A percentile compares a stretch with the other conserved stretches of the same genome.
Conservation (phyloP, 169 alveolate species). For the Neospora caninum region DNA sequence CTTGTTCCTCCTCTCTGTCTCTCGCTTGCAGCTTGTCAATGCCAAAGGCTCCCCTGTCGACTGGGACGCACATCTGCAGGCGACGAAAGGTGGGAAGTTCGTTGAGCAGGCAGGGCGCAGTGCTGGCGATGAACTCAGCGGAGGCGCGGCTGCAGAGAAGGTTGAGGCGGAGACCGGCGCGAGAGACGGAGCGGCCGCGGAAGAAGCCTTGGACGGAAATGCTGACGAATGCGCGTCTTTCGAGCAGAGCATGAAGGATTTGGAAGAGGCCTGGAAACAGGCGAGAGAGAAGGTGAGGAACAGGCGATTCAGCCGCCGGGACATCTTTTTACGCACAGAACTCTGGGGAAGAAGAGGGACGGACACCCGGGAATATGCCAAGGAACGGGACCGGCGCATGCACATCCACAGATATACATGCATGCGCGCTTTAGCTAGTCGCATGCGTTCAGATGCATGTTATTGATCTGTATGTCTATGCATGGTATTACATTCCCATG, state of each 20-base stretch:
- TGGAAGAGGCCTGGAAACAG: neutral
- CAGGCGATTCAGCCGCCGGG: too few species aligned
- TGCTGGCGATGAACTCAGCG: too few species aligned
- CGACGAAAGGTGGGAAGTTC: neutral
- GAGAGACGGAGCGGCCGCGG: neutral
- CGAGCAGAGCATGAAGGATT: neutral
- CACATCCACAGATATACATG: too few species aligned
- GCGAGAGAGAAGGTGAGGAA: neutral
- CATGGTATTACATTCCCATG: too few species aligned
- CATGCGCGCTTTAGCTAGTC: too few species aligned
- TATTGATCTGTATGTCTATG: too few species aligned
- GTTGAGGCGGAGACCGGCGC: neutral
- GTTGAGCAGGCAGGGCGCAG: too few species aligned
- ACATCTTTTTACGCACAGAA: too few species aligned
- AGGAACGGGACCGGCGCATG: too few species aligned
- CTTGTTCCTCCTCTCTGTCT: neutral
- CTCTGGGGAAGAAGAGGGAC: too few species aligned
- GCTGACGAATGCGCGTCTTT: neutral
- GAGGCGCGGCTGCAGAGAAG: neutral
- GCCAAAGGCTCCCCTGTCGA: neutral
- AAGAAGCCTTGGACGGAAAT: neutral
- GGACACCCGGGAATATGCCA: too few species aligned
- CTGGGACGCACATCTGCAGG: neutral
- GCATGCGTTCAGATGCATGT: too few species aligned
- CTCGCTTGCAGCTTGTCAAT: neutral